These are phyloP conservation scores for Urochloa ruziziensis DNA, from an alignment of 176 grass and related monocot species.

Conservation along the genomic window DNA sequence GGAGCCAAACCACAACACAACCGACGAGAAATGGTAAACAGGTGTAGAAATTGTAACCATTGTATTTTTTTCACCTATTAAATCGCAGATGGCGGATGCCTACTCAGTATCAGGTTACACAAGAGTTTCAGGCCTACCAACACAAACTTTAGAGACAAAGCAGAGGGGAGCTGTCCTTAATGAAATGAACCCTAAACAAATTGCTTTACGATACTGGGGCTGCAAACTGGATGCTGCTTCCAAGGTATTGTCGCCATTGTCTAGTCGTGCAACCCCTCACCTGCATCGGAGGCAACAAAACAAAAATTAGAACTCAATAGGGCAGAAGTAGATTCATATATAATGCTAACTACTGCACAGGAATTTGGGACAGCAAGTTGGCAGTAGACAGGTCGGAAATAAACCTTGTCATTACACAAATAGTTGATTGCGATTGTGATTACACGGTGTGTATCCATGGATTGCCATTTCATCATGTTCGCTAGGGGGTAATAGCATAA, in stretches of 20 bases:
- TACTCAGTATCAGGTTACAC: background rate
- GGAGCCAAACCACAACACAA: background rate
- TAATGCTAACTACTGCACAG: background rate
- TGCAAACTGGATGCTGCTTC: background rate
- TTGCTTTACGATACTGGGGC: background rate
- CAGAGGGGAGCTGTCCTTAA: background rate
- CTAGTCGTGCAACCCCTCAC: background rate
- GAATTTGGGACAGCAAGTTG: background rate
- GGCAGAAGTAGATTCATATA: no score
- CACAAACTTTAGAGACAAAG: slow-evolving; percentile 5
- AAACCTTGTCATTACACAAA: background rate
- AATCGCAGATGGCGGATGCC: background rate
- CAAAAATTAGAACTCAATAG: background rate
- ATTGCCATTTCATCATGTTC: background rate
- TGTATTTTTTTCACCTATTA: background rate
- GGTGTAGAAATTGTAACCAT: background rate
- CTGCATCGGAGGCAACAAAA: background rate
- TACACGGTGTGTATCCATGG: background rate
- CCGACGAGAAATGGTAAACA: background rate
- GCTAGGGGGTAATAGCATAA: background rate
- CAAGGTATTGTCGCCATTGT: background rate
- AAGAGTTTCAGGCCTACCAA: slow-evolving; percentile 1
- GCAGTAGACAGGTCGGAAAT: background rate
- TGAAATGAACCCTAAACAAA: background rate
- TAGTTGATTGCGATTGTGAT: background rate